A percentile compares a stretch with the other conserved stretches of the same genome.
phyloP scores from a whole-genome alignment of 768 basidiomycete species.

The Tricholoma flavovirens region DNA sequence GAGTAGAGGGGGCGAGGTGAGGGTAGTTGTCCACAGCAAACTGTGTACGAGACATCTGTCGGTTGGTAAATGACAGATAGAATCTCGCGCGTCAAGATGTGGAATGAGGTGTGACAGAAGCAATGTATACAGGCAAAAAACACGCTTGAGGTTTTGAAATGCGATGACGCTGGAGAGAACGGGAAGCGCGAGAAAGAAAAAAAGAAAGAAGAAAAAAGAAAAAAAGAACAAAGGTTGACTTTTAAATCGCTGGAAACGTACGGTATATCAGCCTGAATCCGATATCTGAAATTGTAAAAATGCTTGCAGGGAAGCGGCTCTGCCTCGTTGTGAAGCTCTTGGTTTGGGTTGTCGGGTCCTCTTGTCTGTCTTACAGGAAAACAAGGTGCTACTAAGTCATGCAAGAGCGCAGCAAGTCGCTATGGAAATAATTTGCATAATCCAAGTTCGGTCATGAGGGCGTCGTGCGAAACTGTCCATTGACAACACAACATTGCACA shows the following conservation, averaged over 20 bases:
- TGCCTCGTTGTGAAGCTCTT: background rate
- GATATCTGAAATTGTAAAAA: background rate
- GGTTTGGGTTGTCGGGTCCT: background rate
- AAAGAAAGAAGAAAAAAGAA: background rate
- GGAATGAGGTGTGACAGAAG: background rate
- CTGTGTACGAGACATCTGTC: background rate
- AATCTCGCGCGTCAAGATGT: constrained; percentile 2
- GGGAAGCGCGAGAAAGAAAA: background rate
- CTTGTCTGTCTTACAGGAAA: background rate
- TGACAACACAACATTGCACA: background rate
- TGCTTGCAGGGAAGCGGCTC: background rate
- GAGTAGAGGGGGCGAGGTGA: background rate
- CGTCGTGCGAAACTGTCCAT: background rate
- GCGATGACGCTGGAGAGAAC: too few species aligned
- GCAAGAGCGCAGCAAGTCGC: background rate
- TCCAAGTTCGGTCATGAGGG: background rate
- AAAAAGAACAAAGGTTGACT: background rate
- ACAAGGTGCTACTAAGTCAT: background rate
- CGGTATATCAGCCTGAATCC: background rate
- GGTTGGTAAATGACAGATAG: background rate
- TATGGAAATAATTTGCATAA: background rate
- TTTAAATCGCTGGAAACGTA: background rate
- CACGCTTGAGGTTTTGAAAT: too few species aligned
- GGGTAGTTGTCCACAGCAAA: background rate
- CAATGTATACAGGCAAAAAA: background rate